Evolutionary conservation across 73 alveolate genomes (phyloP), one percentile per base, ranked within the genome.

Genomic region (Paramecium tetraurelia): DNA sequence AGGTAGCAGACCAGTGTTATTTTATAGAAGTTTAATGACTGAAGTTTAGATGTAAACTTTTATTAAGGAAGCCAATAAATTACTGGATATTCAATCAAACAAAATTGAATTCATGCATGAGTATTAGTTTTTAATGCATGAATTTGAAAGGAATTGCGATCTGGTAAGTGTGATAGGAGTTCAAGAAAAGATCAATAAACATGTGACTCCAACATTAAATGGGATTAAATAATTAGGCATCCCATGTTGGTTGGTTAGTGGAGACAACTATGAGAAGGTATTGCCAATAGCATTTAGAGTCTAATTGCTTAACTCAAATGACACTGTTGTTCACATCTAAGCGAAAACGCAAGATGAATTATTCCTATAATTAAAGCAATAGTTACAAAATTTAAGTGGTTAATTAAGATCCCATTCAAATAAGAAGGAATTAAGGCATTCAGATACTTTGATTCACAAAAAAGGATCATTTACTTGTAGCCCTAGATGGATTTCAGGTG

Each of bases 91-190:
- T 22, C 29, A 41, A 80, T 43, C 90, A 7, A 80, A 80, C 24
- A 44, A 46, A 80, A 46, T 80, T 22, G 90, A 80, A 80, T 43
- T 22, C 20, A 44, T 22, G 31, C 12, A 46, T 31, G 90, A 80
- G 22, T 80, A 80, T 80, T 80, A 40, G 14, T 80, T 80, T 80
- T 46, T 80, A 27, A 80, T 80, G 90, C 90, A 80, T 48, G 90
- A 80, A 80, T 80, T 80, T 48, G 46, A 80, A 80, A 80, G 20
- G 57, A 80, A 46, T 44, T 80, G 90, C 18, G 90, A 80, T 80
- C 46, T 80, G 1, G 90, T 80, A 10, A 24, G 46, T 22, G 43
- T 80, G 11, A 27, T 80, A 5, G 90, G 90, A 80, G 72, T 80
- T 4, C 5, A 22, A 41, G 90, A 80, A 18, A 80, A 80, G 43